Evolutionary conservation across 2,329 filamentous ascomycete genomes (phyloP).

Genomic region (Fusarium penzigii): DNA sequence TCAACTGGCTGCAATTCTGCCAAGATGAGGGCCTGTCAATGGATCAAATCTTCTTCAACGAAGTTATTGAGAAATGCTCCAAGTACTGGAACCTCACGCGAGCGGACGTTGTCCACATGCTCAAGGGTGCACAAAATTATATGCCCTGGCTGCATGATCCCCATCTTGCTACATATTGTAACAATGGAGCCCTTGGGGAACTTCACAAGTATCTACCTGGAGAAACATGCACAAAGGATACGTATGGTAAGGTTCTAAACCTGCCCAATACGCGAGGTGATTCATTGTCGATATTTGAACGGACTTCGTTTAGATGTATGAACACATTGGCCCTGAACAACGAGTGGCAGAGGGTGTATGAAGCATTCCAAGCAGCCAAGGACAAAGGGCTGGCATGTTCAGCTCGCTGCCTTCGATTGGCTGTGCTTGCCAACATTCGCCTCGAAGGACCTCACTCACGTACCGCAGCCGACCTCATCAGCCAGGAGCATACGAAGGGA

Average conservation of each 20-base stretch:
- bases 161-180: constrained; percentile 19
- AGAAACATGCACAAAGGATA: constrained; percentile 7
- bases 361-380: constrained; percentile 37
- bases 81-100: constrained; percentile 35
- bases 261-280: constrained; percentile 22
- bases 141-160: constrained; percentile 25
- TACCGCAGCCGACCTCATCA: constrained; percentile 42
- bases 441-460: constrained; percentile 29
- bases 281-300: constrained; percentile 22
- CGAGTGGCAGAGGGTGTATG: constrained; percentile 35
- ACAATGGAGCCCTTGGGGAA: constrained; percentile 17
- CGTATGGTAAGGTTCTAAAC: constrained; percentile 7
- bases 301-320: constrained; percentile 37
- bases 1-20: constrained; percentile 37
- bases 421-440: constrained; percentile 45
- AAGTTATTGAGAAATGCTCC: constrained; percentile 31
- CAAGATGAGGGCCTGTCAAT: constrained; percentile 28
- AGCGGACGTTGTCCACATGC: constrained; percentile 24
- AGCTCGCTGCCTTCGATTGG: constrained; percentile 47
- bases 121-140: constrained; percentile 30
- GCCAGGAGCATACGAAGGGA: constrained; percentile 40
- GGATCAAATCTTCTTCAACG: constrained; percentile 32
- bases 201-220: constrained; percentile 23
- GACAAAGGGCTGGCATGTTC: constrained; percentile 37
- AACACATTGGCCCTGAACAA: constrained; percentile 37